Evolutionary conservation across 768 basidiomycete genomes (phyloP), one percentile per base, ranked within the genome.

Genomic region (Russula foetens): DNA sequence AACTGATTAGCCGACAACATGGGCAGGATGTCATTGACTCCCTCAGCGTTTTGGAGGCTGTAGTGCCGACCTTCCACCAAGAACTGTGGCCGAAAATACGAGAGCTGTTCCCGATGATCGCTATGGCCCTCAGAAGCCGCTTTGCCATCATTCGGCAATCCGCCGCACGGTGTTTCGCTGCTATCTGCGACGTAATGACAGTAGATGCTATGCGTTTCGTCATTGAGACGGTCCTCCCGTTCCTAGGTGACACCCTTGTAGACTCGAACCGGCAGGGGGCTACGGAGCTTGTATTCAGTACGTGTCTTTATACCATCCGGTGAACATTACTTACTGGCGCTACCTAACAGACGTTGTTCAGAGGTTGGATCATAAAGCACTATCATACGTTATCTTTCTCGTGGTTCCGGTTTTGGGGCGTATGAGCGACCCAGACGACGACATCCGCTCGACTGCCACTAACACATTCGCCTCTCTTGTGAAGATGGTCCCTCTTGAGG

Each of bases 401-500:
- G 84, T 99, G 33, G 95, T 98, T 0, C 97, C 97, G 0, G 84
- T 98, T 6, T 84, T 99, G 8, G 97, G 97, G 8, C 81, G 97
- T 38, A 99, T 98, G 97, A 98, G 93, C 67, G 97, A 99, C 71
- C 70, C 84, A 5, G 86, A 98, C 68, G 92, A 94, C 62, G 89
- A 91, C 60, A 88, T 97, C 44, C 88, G 97, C 28, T 84, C 96
- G 29, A 84, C 92, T 2, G 87, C 97, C 3, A 98, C 97, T n/a
- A 94, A 93, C 69, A 95, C 94, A 0, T 99, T 99, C 69, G 97
- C 97, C 0, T 90, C 92, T 0, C 75, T 99, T 19, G 92, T 99
- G 63, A 98, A 98, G 77, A 96, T 99, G 89, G 92, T 98, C 14
- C 97, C 97, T 6, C 79, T 99, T 0, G 97, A 98, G 82, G 94